phyloP scores from a whole-genome alignment of 768 basidiomycete genomes.

The Cystobasidium tubakii region DNA sequence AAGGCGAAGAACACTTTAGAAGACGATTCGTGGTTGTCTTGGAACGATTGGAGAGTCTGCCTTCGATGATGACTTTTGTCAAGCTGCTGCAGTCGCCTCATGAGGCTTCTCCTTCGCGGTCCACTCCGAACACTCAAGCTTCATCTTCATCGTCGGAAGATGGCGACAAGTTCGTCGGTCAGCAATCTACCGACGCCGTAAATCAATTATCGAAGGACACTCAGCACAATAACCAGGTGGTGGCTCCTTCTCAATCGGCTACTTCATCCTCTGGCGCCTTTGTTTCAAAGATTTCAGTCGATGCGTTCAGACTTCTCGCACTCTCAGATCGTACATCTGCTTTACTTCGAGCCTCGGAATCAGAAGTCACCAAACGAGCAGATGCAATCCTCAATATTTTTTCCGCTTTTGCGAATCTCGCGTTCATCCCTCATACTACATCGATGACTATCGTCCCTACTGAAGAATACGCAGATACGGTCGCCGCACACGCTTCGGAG shows the following conservation, averaged over 20 bases:
- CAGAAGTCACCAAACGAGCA: slow-evolving; percentile 57
- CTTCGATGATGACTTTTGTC: slow-evolving; percentile 80
- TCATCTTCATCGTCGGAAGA: not conserved
- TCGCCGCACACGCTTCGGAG: slow-evolving; percentile 49
- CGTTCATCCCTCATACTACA: slow-evolving; percentile 61
- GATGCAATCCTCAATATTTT: slow-evolving; percentile 70
- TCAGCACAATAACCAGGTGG: not conserved
- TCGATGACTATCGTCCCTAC: slow-evolving; percentile 69
- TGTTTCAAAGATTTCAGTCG: slow-evolving; percentile 44
- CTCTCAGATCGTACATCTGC: slow-evolving; percentile 81
- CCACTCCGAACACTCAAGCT: not conserved
- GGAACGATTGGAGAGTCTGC: slow-evolving; percentile 81
- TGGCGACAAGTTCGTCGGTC: not conserved
- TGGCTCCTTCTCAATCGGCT: not conserved
- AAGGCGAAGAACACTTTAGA: slow-evolving; percentile 48
- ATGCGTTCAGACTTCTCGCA: slow-evolving; percentile 82
- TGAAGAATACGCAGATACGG: slow-evolving; percentile 64
- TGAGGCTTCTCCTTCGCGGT: slow-evolving; percentile 31
- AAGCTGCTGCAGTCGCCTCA: slow-evolving; percentile 63
- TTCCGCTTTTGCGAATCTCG: slow-evolving; percentile 69
- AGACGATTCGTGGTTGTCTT: slow-evolving; percentile 75
- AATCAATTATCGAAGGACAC: not conserved
- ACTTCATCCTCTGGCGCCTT: not conserved
- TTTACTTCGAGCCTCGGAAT: slow-evolving; percentile 70
- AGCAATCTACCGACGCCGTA: not conserved